These are phyloP conservation scores for Discostella stelligera DNA, from an alignment of 352 stramenopile species.

Conservation along the genomic window DNA sequence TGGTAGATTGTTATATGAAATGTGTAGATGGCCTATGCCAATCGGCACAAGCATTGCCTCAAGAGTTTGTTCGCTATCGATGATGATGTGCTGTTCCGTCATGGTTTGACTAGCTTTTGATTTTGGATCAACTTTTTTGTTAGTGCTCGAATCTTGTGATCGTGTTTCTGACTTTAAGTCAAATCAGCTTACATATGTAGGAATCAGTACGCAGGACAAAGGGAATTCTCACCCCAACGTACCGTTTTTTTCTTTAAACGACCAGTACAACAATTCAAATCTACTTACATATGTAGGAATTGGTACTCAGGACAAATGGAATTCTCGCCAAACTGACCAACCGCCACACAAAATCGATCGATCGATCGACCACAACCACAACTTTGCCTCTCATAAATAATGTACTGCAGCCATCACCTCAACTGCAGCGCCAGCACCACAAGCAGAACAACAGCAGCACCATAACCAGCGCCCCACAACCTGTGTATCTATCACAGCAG, in stretches of 20 bases:
- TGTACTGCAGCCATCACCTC: conserved; percentile 8
- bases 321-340: conserved; percentile 6
- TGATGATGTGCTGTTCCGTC: conserved; percentile 8
- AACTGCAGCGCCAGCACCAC: conserved; percentile 5
- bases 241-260: conserved; percentile 10
- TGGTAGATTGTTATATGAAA: background rate
- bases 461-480: conserved; percentile 7
- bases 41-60: conserved; percentile 2
- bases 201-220: conserved; percentile 9
- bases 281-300: conserved; percentile 9
- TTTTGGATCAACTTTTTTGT: conserved; percentile 9
- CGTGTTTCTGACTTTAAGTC: conserved; percentile 9
- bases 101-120: conserved; percentile 10
- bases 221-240: conserved; percentile 5
- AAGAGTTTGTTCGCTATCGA: conserved; percentile 9
- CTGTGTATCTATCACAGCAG: conserved; percentile 7
- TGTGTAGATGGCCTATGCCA: conserved; percentile 1
- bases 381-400: conserved; percentile 1
- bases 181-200: conserved; percentile 8
- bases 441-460: conserved; percentile 8
- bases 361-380: conserved; percentile 6
- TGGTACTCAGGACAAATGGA: conserved; percentile 7
- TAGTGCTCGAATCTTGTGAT: conserved; percentile 9
- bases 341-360: conserved; percentile 3
- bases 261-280: conserved; percentile 11